These are phyloP conservation scores for Pyricularia pennisetigena DNA, from an alignment of 2,329 filamentous ascomycete genomes.

Conservation along the genomic window DNA sequence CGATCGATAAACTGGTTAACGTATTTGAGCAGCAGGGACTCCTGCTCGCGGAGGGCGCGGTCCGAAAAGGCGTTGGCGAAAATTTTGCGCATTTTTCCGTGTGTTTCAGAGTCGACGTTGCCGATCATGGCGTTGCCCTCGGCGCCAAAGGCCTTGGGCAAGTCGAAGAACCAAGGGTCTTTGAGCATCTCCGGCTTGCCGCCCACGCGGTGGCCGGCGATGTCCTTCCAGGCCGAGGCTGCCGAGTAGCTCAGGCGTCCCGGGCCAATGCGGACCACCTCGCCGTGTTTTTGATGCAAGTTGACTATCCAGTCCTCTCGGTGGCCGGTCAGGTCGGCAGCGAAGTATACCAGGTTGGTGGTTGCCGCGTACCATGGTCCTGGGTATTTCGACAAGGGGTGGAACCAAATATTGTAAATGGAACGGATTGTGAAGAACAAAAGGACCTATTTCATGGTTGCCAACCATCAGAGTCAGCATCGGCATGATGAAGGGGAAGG, in stretches of 20 bases:
- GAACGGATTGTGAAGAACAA: neutral
- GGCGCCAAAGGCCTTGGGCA: slow-evolving; percentile 8
- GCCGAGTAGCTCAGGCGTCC: slow-evolving; percentile 28
- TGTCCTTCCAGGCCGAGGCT: slow-evolving; percentile 22
- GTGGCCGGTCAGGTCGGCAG: neutral
- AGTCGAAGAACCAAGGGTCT: slow-evolving; percentile 1
- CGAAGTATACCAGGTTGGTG: neutral
- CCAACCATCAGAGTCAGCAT: neutral
- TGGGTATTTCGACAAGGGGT: slow-evolving; percentile 3
- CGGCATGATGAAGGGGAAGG: neutral
- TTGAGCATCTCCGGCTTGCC: neutral
- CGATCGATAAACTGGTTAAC: slow-evolving; percentile 6
- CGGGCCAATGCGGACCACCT: slow-evolving; percentile 30
- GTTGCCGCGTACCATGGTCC: neutral
- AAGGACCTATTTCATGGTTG: neutral
- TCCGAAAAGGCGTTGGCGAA: slow-evolving; percentile 15
- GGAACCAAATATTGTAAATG: slow-evolving; percentile 3
- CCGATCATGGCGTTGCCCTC: slow-evolving; percentile 8
- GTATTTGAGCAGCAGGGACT: slow-evolving; percentile 11
- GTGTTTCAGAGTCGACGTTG: slow-evolving; percentile 11
- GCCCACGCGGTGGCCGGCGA: slow-evolving; percentile 17
- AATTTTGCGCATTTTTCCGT: slow-evolving; percentile 5
- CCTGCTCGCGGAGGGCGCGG: slow-evolving; percentile 13
- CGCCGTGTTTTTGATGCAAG: slow-evolving; percentile 25
- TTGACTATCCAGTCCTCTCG: slow-evolving; percentile 5